Evolutionary conservation across 805 yeast species (phyloP), one percentile per base, ranked within the genome.

Genomic region (Ogataea ramenticola): DNA sequence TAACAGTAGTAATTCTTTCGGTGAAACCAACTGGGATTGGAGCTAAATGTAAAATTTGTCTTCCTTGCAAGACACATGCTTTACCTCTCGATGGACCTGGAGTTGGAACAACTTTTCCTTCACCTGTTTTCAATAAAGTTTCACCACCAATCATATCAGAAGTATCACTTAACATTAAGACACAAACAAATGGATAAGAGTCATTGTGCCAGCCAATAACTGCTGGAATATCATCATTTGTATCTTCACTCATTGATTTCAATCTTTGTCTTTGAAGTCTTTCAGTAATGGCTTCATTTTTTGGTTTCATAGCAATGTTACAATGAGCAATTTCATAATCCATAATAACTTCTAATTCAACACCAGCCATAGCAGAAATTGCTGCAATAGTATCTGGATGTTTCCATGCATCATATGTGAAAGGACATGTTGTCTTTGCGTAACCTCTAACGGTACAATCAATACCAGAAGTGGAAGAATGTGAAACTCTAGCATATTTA

Each of bases 161-260:
- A 9, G 84, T 79, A 53, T 78, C 82, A 27, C 78, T 71, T 38
- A 79, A 55, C 85, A 79, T 79, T 47, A 78, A 65, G 15, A 79
- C 84, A 59, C 82, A 79, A 17, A 78, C 83, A 55, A 76, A 77
- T 15, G 82, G 83, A 44, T 76, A 77, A n/a, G 79, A 70, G 55
- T 79, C 85, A 43, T 65, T 57, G 63, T 79, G 84, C 85, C 85
- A 79, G 27, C 77, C 75, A 31, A 77, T 80, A 36, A 77, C 68
- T 20, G 79, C 81, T 12, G 78, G 77, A 41, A 75, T 66, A 35
- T 71, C 70, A 6, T 55, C 60, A 30, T 58, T 58, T 42, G 44
- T 44, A 19, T 51, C 51, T 39, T 50, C 51, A 9, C 47, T 46
- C 47, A 60, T 45, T 1, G 63, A 49, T 8, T 50, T 42, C 41